Evolutionary conservation across 768 basidiomycete species (phyloP).

Genomic region (Collybia mongolica): DNA sequence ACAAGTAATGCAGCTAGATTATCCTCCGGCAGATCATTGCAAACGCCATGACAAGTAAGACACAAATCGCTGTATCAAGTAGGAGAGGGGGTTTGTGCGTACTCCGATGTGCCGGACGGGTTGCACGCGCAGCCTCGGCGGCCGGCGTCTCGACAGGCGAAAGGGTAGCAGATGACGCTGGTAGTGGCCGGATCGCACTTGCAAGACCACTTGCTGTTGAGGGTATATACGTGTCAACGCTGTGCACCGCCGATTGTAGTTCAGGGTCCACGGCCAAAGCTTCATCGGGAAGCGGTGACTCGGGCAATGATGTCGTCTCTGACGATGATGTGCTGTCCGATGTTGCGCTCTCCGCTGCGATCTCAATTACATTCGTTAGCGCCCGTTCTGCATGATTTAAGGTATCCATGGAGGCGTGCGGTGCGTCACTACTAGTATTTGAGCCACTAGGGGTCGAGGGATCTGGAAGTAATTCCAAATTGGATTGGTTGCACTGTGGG

Average conservation of each 20-base stretch:
- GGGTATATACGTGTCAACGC: conserved; percentile 9
- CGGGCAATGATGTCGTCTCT: neutral
- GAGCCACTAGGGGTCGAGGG: conserved; percentile 28
- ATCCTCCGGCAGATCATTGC: conserved; percentile 66
- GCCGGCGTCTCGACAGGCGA: conserved; percentile 10
- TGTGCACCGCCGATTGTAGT: conserved; percentile 4
- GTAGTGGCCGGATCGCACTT: conserved; percentile 5
- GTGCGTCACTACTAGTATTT: conserved; percentile 2
- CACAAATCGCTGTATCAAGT: conserved; percentile 72
- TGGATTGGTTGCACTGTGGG: conserved; percentile 66
- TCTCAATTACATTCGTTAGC: too few species aligned
- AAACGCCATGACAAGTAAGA: conserved; percentile 66
- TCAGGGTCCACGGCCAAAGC: conserved; percentile 1
- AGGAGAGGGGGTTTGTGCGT: conserved; percentile 53
- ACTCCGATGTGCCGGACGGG: conserved; percentile 1
- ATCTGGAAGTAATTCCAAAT: conserved; percentile 72
- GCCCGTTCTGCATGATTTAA: neutral
- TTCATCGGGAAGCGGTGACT: conserved; percentile 1
- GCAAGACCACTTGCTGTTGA: neutral
- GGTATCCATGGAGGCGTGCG: conserved; percentile 2
- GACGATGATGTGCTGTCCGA: neutral
- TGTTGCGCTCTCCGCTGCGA: too few species aligned
- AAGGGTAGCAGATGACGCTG: conserved; percentile 7
- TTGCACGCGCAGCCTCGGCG: conserved; percentile 14
- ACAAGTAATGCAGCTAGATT: conserved; percentile 25